Conservation (phyloP, 768 basidiomycete species). For the Russula vinacea region DNA sequence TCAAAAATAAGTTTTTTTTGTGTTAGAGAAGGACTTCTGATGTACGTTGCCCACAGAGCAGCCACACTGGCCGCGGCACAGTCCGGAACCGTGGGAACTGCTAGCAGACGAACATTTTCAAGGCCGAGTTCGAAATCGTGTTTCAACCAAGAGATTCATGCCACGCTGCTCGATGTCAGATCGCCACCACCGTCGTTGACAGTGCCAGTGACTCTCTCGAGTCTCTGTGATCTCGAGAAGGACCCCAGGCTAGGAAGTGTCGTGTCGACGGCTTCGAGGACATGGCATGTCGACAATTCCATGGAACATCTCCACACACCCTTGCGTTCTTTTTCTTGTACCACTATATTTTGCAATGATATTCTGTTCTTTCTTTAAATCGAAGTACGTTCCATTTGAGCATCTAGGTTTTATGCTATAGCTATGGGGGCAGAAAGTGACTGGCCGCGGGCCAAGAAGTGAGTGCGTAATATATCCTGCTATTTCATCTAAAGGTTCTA, state of each 20-base stretch:
- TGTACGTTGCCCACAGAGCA: too few species aligned
- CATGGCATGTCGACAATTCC: constrained; percentile 60
- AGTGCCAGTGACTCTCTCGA: constrained; percentile 58
- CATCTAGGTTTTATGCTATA: too few species aligned
- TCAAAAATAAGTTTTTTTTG: too few species aligned
- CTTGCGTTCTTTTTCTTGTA: background rate
- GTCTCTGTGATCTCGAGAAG: constrained; percentile 57
- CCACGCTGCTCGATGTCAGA: constrained; percentile 62
- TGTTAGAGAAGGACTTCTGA: background rate
- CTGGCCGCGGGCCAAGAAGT: too few species aligned
- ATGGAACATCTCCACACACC: constrained; percentile 46
- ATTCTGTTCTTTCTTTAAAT: too few species aligned
- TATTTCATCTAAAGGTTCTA: constrained; percentile 22
- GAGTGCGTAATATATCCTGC: background rate
- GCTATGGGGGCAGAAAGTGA: too few species aligned
- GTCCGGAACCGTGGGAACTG: constrained; percentile 42
- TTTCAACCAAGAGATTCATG: constrained; percentile 48
- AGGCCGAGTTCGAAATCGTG: constrained; percentile 16
- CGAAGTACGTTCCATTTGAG: too few species aligned
- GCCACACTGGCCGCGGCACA: too few species aligned
- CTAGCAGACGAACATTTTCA: constrained; percentile 29
- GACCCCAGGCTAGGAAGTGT: constrained; percentile 63
- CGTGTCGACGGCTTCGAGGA: constrained; percentile 50
- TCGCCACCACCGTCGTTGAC: constrained; percentile 50
- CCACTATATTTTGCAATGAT: too few species aligned